phyloP scores from a whole-genome alignment of 305 asterid species.

The Rubia occidens region DNA sequence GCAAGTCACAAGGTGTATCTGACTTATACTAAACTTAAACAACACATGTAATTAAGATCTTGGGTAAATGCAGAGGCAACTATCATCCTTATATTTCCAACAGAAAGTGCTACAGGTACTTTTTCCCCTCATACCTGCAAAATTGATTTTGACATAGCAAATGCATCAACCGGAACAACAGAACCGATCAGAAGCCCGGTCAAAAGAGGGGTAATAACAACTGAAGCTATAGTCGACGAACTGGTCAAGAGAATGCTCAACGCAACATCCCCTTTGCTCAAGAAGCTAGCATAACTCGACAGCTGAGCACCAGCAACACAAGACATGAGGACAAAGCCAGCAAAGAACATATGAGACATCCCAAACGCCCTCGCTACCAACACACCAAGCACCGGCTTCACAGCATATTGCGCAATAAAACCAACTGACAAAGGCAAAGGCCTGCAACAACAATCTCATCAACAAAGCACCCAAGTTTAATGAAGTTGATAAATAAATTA shows the following conservation, averaged over 20 bases:
- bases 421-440: slow-evolving; percentile 69
- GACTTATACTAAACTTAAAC: neutral
- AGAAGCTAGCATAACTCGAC: slow-evolving; percentile 89
- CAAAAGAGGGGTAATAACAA: slow-evolving; percentile 72
- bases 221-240: slow-evolving; percentile 76
- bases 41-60: neutral
- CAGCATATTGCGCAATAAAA: slow-evolving; percentile 59
- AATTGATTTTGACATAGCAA: slow-evolving; percentile 93
- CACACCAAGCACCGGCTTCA: slow-evolving; percentile 78
- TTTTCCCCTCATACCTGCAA: slow-evolving; percentile 47
- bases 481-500: neutral
- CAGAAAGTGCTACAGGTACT: neutral
- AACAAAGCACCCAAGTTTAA: neutral
- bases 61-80: neutral
- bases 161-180: slow-evolving; percentile 88
- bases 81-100: neutral
- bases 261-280: slow-evolving; percentile 91
- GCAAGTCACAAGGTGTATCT: neutral
- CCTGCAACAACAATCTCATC: slow-evolving; percentile 29
- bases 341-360: slow-evolving; percentile 59
- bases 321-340: slow-evolving; percentile 80
- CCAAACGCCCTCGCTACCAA: slow-evolving; percentile 72
- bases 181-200: slow-evolving; percentile 94
- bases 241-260: slow-evolving; percentile 87
- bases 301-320: slow-evolving; percentile 95